Conservation (phyloP, 108 stramenopile species). For the Phaeodactylum tricornutum region DNA sequence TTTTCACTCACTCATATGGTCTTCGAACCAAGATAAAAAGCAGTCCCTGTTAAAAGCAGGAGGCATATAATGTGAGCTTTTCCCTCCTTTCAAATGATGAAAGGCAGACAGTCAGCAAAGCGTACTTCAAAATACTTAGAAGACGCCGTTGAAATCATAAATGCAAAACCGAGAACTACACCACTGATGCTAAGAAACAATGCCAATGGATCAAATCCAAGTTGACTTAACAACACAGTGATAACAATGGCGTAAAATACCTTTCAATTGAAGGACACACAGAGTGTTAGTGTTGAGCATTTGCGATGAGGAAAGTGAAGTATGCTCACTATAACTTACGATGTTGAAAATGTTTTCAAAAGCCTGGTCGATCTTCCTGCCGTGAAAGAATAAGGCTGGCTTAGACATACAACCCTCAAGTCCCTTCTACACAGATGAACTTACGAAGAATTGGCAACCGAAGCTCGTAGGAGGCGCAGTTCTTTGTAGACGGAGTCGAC, state of each 20-base stretch:
- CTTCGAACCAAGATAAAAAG: no score
- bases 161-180: slow-evolving; percentile 30
- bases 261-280: no score
- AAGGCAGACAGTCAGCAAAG: no score
- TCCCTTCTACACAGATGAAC: slow-evolving; percentile 6
- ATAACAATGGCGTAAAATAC: slow-evolving; percentile 36
- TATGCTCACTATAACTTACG: slow-evolving; percentile 43
- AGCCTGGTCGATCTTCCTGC: slow-evolving; percentile 32
- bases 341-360: slow-evolving; percentile 57
- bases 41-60: no score
- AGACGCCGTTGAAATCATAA: slow-evolving; percentile 46
- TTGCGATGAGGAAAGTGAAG: no score
- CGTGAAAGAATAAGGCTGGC: slow-evolving; percentile 1
- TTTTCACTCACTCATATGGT: no score
- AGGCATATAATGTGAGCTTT: no score
- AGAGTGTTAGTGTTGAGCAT: no score
- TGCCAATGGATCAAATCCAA: slow-evolving; percentile 25
- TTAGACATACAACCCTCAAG: not conserved
- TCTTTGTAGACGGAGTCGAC: slow-evolving; percentile 60
- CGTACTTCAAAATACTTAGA: slow-evolving; percentile 65
- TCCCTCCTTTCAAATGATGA: no score
- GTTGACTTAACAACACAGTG: slow-evolving; percentile 23
- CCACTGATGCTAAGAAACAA: slow-evolving; percentile 31
- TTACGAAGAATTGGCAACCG: slow-evolving; percentile 38
- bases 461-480: slow-evolving; percentile 45